These are phyloP conservation scores for Cercospora sesami DNA, from an alignment of 2,329 filamentous ascomycete species.

Conservation along the genomic window DNA sequence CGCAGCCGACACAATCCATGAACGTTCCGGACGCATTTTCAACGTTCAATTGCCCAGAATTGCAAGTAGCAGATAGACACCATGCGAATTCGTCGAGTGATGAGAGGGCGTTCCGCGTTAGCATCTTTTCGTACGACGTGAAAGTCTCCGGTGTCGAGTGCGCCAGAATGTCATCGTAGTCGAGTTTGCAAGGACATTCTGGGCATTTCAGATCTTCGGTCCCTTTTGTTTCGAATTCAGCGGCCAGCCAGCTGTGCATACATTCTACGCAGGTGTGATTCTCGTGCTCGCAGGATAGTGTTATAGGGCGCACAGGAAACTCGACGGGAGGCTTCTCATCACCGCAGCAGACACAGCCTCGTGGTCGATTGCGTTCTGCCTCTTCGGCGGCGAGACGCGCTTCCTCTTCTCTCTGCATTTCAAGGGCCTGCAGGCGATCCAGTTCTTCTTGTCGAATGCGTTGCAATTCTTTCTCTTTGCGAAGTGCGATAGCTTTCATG, in stretches of 20 bases:
- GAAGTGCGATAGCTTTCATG: conserved; percentile 11
- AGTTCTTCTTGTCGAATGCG: conserved; percentile 13
- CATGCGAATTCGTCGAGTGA: conserved; percentile 52
- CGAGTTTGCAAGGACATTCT: conserved; percentile 50
- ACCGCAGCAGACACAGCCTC: conserved; percentile 42
- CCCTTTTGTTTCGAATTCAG: conserved; percentile 40
- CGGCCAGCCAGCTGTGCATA: conserved; percentile 43
- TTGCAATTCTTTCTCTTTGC: conserved; percentile 15
- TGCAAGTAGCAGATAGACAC: conserved; percentile 54
- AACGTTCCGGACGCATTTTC: conserved; percentile 41
- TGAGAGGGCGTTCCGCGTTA: conserved; percentile 48
- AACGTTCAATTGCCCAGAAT: conserved; percentile 54
- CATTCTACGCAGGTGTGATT: conserved; percentile 42
- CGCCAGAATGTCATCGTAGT: conserved; percentile 48
- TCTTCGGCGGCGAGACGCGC: conserved; percentile 19
- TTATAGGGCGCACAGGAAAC: conserved; percentile 40
- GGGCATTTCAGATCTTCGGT: conserved; percentile 56
- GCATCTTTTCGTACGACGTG: conserved; percentile 50
- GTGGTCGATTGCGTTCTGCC: conserved; percentile 19
- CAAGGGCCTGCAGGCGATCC: conserved; percentile 12
- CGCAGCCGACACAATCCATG: conserved; percentile 43
- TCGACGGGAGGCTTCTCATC: conserved; percentile 35
- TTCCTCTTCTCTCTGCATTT: conserved; percentile 21
- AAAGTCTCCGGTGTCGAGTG: conserved; percentile 51
- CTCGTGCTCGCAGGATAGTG: conserved; percentile 39